Base-by-base conservation (phyloP, 768 basidiomycete species). In the Postia placenta region DNA sequence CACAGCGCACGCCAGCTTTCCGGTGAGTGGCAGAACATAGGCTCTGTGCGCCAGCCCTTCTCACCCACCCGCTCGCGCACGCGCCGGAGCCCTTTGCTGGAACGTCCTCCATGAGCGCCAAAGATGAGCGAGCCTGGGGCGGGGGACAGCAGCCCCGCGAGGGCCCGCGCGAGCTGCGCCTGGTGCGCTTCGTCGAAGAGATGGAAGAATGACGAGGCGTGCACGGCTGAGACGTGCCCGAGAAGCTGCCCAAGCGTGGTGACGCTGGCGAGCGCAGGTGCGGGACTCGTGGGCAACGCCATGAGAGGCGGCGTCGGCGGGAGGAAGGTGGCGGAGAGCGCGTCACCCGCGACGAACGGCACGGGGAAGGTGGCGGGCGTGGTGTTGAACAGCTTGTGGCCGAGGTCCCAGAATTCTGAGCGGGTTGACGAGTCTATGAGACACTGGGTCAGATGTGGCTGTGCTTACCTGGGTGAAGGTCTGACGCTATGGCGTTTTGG, bases 341-440 rank as follows among this genome's bases (percentile, higher is more conserved):
- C 67, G 50, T 85, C 73, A 1, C 81, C 84, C n/a, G 67, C 62
- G 15, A 84, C 49, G 56, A 85, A 83, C 0, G 64, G 59, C 0
- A 69, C 76, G 7, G 78, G 76, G 58, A 78, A 83, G 0, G 74
- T 69, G 23, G 71, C 63, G 0, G 74, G 71, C 0, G 68, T 77
- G 5, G 75, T 70, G 45, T 61, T 70, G 63, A 82, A 85, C 17
- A 85, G 67, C 36, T 73, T 67, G 54, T 83, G 81, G 2, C 83
- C 82, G 11, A 72, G 66, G 11, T 78, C 69, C 80, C 80, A 83
- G 48, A 80, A 76, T 12, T 64, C 81, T 81, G 47, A 52, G 15
- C 25, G 30, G 33, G 30, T n/a, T n/a, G 45, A 44, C 27, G 43
- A n/a, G 43, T 27, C 43, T 5, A 44, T 19, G 4, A 44, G 27